phyloP scores from a whole-genome alignment of 306 rosid genomes.

The Phaseolus lunatus region DNA sequence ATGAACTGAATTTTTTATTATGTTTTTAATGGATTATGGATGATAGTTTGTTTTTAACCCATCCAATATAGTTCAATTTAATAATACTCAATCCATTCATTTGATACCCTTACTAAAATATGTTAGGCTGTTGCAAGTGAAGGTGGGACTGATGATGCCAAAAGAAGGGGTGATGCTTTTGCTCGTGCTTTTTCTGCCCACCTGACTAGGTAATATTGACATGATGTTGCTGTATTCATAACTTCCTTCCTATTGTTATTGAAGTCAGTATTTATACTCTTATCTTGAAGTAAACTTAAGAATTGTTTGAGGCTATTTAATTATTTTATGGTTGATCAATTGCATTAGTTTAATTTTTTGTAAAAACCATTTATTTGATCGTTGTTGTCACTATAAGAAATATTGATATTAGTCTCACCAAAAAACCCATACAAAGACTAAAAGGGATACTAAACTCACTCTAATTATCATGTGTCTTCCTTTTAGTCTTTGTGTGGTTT shows the following conservation, averaged over 20 bases:
- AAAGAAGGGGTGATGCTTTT: slow-evolving; percentile 90
- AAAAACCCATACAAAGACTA: no score
- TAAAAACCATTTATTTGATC: slow-evolving; percentile 26
- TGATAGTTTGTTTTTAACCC: background rate
- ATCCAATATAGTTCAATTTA: background rate
- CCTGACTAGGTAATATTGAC: slow-evolving; percentile 65
- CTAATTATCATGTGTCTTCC: no score
- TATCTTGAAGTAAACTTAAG: slow-evolving; percentile 16
- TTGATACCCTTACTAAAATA: slow-evolving; percentile 25
- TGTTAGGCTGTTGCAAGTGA: slow-evolving; percentile 93
- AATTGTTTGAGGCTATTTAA: background rate
- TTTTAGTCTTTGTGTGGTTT: no score
- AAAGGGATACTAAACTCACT: no score
- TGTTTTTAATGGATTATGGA: background rate
- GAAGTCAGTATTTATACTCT: background rate
- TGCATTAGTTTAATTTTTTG: slow-evolving; percentile 4
- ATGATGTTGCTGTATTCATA: background rate
- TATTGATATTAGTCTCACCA: no score
- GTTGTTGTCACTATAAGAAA: no score
- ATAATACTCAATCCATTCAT: background rate
- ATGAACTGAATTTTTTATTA: background rate
- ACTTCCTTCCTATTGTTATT: slow-evolving; percentile 1
- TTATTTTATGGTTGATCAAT: slow-evolving; percentile 23
- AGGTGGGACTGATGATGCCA: slow-evolving; percentile 91
- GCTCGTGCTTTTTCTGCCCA: slow-evolving; percentile 88